Evolutionary conservation across 306 rosid genomes (phyloP).

Genomic region (Alnus glutinosa): DNA sequence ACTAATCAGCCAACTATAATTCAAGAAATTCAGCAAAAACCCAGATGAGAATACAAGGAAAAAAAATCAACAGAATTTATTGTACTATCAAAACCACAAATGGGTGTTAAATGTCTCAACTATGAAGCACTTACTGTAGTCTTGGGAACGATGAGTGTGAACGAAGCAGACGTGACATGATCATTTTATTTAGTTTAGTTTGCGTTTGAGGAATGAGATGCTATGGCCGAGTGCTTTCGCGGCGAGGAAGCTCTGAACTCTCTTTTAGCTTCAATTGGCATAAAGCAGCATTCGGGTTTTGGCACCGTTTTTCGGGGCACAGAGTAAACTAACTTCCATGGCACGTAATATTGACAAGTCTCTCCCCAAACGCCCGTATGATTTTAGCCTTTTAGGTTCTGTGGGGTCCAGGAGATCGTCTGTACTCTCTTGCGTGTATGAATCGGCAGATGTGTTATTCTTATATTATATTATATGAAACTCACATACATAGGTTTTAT

Average conservation of each 20-base stretch:
- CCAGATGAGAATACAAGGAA: not conserved
- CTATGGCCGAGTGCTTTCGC: not conserved
- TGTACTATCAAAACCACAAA: not conserved
- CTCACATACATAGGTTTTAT: too few species aligned
- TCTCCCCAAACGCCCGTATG: not conserved
- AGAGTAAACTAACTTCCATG: not conserved
- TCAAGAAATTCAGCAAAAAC: not conserved
- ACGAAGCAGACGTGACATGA: not conserved
- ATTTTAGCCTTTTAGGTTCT: not conserved
- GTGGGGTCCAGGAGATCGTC: not conserved
- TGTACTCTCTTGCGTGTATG: too few species aligned
- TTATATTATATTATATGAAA: too few species aligned
- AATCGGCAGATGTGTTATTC: too few species aligned
- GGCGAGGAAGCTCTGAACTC: not conserved
- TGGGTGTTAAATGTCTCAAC: not conserved
- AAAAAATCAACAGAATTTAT: not conserved
- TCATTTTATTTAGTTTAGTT: not conserved
- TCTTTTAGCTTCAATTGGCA: not conserved
- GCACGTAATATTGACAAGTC: not conserved
- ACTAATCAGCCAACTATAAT: not conserved
- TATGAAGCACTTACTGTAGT: not conserved
- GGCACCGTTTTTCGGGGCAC: not conserved
- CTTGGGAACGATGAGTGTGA: not conserved
- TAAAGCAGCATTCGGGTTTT: not conserved
- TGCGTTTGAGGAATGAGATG: not conserved